Percentiles rank a stretch among this genome's conserved stretches.
Conservation (phyloP, 768 basidiomycete genomes). For the Leccinum variicolor region DNA sequence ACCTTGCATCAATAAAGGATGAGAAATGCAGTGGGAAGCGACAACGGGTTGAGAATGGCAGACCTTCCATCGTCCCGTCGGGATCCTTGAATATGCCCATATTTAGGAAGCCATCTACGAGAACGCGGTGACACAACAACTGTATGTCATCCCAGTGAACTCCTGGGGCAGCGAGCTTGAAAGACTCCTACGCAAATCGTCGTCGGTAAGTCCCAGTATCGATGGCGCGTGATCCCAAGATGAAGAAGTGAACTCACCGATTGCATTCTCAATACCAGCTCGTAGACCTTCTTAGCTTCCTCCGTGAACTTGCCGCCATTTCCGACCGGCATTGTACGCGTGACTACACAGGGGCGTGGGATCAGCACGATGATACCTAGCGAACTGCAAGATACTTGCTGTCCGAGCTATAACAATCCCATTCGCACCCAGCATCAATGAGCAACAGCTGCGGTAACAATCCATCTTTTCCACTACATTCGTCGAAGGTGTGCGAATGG, state of each 20-base stretch:
- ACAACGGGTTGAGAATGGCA: background rate
- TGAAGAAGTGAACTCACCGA: constrained; percentile 40
- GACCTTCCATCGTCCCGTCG: constrained; percentile 31
- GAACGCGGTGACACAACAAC: constrained; percentile 72
- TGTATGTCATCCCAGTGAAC: constrained; percentile 90
- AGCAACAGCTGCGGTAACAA: constrained; percentile 71
- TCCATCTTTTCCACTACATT: constrained; percentile 17
- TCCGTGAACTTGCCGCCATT: constrained; percentile 87
- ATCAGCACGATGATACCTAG: background rate
- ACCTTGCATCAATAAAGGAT: constrained; percentile 2
- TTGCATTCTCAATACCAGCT: constrained; percentile 90
- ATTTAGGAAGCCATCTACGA: constrained; percentile 77
- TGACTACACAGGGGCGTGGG: constrained; percentile 47
- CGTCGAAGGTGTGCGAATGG: constrained; percentile 29
- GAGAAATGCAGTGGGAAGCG: background rate
- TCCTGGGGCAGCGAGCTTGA: constrained; percentile 69
- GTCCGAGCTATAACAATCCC: constrained; percentile 63
- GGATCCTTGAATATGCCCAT: constrained; percentile 84
- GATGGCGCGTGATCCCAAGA: background rate
- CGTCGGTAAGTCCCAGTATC: background rate
- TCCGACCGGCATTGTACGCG: constrained; percentile 88
- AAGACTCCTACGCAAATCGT: constrained; percentile 52
- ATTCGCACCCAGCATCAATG: constrained; percentile 96
- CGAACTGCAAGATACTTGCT: constrained; percentile 34
- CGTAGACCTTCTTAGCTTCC: constrained; percentile 80